These are phyloP conservation scores for Pleurotus djamor DNA, from an alignment of 768 basidiomycete genomes.

Conservation along the genomic window DNA sequence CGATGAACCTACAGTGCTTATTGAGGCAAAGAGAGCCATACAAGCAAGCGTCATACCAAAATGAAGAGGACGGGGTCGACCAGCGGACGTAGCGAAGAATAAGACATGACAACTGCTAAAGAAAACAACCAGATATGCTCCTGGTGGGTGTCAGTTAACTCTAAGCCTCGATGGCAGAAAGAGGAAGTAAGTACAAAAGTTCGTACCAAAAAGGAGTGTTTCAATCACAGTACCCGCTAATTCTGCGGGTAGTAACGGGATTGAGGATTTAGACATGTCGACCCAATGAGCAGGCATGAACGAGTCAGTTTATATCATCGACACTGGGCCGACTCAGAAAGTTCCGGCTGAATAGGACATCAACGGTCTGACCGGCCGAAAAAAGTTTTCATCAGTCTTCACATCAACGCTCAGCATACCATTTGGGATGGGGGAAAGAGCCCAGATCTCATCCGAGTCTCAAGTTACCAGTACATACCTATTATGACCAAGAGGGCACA, in stretches of 20 bases:
- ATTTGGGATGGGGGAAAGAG: too few relatives aligned
- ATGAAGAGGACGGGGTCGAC: background rate
- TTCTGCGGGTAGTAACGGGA: background rate
- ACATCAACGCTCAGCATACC: too few relatives aligned
- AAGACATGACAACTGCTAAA: background rate
- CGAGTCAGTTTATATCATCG: too few relatives aligned
- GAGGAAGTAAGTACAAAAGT: background rate
- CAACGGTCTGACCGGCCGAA: too few relatives aligned
- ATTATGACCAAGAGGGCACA: too few relatives aligned
- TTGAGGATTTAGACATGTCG: background rate
- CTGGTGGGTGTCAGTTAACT: background rate
- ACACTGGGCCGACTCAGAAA: too few relatives aligned
- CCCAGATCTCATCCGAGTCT: too few relatives aligned
- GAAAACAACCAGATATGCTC: background rate
- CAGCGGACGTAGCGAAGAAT: background rate
- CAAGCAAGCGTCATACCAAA: background rate
- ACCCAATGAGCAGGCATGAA: too few relatives aligned
- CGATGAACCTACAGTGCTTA: background rate
- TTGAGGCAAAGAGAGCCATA: background rate
- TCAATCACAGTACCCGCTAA: background rate
- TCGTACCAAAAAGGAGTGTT: background rate
- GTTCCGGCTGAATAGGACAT: too few relatives aligned
- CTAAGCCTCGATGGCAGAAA: background rate
- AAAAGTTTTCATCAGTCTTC: too few relatives aligned
- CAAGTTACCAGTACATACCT: too few relatives aligned